Evolutionary conservation across 129 eudicot species (phyloP).

Genomic region (Logfia minima): DNA sequence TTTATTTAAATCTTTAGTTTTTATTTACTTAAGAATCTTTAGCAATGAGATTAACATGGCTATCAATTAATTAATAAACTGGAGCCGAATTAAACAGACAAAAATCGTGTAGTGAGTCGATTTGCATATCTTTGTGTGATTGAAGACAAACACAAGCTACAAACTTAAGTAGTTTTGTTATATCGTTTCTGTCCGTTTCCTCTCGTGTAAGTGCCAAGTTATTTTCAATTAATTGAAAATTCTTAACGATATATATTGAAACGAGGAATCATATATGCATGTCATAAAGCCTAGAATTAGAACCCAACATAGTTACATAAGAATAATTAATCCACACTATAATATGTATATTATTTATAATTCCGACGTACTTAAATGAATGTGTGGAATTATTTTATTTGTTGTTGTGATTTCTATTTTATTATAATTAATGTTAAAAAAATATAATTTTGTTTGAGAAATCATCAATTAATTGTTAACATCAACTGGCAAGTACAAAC

Average conservation of each 20-base stretch:
- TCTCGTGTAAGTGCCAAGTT: too few species aligned
- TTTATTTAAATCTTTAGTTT: background rate
- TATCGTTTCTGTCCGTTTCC: too few species aligned
- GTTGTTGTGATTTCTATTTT: background rate
- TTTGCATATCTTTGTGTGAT: conserved; percentile 24
- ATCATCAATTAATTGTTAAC: conserved; percentile 11
- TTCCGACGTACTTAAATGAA: background rate
- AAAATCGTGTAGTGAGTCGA: conserved; percentile 11
- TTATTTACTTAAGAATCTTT: background rate
- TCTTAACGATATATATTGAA: too few species aligned
- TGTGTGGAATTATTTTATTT: background rate
- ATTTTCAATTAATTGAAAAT: too few species aligned
- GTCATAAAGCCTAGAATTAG: too few species aligned
- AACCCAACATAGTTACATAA: too few species aligned
- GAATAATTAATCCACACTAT: too few species aligned
- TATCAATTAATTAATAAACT: background rate
- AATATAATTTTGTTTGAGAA: background rate
- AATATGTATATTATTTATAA: too few species aligned
- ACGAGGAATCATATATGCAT: too few species aligned
- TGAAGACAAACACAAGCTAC: conserved; percentile 33
- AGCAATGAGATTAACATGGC: conserved; percentile 1
- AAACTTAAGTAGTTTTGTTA: background rate
- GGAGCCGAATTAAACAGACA: background rate
- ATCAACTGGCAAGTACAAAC: conserved; percentile 25
- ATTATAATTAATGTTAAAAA: background rate